Conservation (phyloP, 805 yeast species). For the Suhomyces kilbournensis region DNA sequence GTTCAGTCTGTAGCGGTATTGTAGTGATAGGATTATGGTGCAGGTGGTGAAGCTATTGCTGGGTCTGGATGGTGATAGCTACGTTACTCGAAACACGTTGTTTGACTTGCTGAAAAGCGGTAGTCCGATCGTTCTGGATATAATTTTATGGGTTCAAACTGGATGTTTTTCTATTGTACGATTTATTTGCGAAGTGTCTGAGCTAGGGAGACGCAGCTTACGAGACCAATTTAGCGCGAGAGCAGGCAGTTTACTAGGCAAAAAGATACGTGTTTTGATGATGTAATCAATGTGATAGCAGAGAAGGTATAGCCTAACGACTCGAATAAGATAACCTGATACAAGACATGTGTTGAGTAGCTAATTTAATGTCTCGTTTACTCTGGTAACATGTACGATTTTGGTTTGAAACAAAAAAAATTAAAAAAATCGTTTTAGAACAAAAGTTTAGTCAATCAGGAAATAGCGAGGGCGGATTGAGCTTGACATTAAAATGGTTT, state of each 20-base stretch:
- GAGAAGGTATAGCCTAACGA: background rate
- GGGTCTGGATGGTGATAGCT: background rate
- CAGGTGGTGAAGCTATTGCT: background rate
- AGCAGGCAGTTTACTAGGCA: background rate
- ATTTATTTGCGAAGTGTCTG: background rate
- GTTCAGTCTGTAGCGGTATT: background rate
- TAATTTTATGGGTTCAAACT: background rate
- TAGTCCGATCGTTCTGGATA: background rate
- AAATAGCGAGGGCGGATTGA: background rate
- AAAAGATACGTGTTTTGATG: background rate
- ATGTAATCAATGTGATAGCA: background rate
- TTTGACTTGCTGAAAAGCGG: background rate
- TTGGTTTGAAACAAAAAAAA: background rate
- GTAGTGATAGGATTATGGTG: background rate
- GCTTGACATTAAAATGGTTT: background rate
- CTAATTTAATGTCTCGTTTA: background rate
- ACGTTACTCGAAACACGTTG: background rate
- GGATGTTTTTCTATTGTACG: background rate
- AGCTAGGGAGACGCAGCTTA: background rate
- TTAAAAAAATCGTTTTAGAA: background rate
- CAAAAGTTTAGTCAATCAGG: background rate
- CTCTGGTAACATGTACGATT: background rate
- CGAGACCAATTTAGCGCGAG: background rate
- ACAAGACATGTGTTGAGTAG: background rate
- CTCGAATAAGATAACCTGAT: background rate